These are phyloP conservation scores for Erysiphe neolycopersici DNA, from an alignment of 2,329 filamentous ascomycete genomes.

Conservation along the genomic window DNA sequence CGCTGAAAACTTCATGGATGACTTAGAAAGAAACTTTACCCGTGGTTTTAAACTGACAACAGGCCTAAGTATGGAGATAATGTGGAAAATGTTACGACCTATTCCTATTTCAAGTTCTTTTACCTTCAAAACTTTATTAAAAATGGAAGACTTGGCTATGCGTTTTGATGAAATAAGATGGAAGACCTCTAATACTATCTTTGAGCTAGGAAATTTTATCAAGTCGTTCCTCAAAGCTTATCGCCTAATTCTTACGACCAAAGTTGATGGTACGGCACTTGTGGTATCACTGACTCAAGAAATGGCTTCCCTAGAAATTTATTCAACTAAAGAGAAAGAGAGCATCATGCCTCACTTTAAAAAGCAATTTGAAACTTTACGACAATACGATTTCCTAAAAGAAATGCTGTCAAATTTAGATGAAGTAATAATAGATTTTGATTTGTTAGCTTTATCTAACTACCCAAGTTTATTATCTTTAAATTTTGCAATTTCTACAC, in stretches of 20 bases:
- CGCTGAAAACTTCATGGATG: conserved; percentile 5
- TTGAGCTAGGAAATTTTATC: conserved; percentile 26
- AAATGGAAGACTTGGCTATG: conserved; percentile 27
- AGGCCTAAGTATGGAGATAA: conserved; percentile 50
- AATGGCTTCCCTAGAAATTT: conserved; percentile 23
- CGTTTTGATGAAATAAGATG: conserved; percentile 35
- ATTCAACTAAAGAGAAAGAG: conserved; percentile 17
- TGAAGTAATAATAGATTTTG: conserved; percentile 2
- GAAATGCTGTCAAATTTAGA: conserved; percentile 1
- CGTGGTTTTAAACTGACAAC: conserved; percentile 46
- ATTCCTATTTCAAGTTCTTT: conserved; percentile 22
- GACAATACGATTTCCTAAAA: conserved; percentile 17
- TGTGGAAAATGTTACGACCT: conserved; percentile 53
- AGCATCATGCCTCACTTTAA: conserved; percentile 23
- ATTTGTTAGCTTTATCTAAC: conserved; percentile 11
- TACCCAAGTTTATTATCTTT: conserved; percentile 10
- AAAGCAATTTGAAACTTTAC: conserved; percentile 27
- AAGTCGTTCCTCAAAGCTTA: conserved; percentile 28
- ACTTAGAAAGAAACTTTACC: conserved; percentile 30
- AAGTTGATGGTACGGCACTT: conserved; percentile 14
- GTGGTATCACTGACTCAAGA: conserved; percentile 23
- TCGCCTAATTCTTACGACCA: conserved; percentile 22
- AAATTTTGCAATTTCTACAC: conserved; percentile 7
- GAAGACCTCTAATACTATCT: conserved; percentile 25
- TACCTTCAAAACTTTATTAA: conserved; percentile 20